Conservation (phyloP, 805 yeast genomes). For the Starmerella roubikii region DNA sequence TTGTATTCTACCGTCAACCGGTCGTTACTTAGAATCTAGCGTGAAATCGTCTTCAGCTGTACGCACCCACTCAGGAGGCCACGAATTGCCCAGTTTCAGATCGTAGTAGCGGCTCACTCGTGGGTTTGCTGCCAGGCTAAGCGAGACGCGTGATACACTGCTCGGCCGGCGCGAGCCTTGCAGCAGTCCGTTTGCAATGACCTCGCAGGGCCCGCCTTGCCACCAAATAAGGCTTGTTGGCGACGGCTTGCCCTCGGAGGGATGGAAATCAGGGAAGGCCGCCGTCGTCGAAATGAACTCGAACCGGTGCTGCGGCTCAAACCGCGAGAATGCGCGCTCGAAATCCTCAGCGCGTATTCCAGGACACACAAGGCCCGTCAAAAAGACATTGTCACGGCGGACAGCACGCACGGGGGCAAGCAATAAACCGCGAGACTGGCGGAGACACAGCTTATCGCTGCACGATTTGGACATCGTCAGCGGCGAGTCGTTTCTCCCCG, state of each 20-base stretch:
- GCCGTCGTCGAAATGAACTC: constrained; percentile 2
- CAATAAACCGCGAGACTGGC: constrained; percentile 35
- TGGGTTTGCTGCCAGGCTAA: not conserved
- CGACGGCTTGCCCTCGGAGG: constrained; percentile 10
- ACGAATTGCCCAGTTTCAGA: constrained; percentile 5
- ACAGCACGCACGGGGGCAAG: constrained; percentile 21
- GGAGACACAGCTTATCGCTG: constrained; percentile 63
- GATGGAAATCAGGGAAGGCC: constrained; percentile 11
- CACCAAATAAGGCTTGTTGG: constrained; percentile 17
- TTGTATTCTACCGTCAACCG: not conserved
- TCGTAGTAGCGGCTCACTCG: constrained; percentile 6
- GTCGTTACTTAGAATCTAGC: not conserved
- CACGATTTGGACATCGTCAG: constrained; percentile 71
- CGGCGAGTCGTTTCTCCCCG: constrained; percentile 74
- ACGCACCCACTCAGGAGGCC: constrained; percentile 18
- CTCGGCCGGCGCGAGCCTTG: constrained; percentile 17
- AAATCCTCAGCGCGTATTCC: constrained; percentile 17
- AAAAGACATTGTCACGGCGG: constrained; percentile 19
- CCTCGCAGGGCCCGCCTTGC: constrained; percentile 15
- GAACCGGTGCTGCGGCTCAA: constrained; percentile 14
- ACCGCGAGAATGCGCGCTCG: constrained; percentile 25
- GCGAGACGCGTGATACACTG: constrained; percentile 7
- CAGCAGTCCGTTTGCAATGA: constrained; percentile 19
- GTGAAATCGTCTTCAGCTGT: constrained; percentile 17
- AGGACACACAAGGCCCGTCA: constrained; percentile 24